These are phyloP conservation scores for Cladosporium sp. DNA, from an alignment of 2,329 filamentous ascomycete species.

Conservation along the genomic window DNA sequence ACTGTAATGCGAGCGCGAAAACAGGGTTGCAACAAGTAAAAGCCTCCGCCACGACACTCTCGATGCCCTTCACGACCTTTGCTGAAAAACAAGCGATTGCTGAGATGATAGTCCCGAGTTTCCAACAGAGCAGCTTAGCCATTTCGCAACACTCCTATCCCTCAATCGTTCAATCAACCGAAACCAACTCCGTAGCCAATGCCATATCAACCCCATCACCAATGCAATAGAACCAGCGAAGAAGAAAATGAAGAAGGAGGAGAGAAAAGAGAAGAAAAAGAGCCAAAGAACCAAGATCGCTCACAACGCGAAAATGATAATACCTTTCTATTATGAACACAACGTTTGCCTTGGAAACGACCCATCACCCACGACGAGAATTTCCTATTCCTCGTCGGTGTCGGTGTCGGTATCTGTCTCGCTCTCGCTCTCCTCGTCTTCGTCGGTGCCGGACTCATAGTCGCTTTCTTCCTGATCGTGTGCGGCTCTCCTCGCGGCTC, in stretches of 20 bases:
- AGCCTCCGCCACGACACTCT: too few relatives aligned
- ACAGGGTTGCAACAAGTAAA: neutral
- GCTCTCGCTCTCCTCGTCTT: conserved; percentile 41
- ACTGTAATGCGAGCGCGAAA: neutral
- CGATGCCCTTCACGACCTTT: too few relatives aligned
- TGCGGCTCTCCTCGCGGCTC: conserved; percentile 10
- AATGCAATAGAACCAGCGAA: neutral
- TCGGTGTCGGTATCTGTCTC: conserved; percentile 71
- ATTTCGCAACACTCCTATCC: neutral
- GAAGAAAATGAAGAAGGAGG: neutral
- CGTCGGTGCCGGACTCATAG: conserved; percentile 40
- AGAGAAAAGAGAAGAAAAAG: too few relatives aligned
- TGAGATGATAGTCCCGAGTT: neutral
- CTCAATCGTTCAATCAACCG: too few relatives aligned
- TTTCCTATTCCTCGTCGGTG: conserved; percentile 68
- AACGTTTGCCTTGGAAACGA: neutral
- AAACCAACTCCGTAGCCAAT: neutral
- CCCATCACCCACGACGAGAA: neutral
- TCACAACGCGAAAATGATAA: neutral
- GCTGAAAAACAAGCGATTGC: too few relatives aligned
- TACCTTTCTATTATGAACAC: conserved; percentile 1
- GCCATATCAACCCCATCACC: neutral
- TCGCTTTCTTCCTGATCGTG: conserved; percentile 38
- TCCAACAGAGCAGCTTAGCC: neutral
- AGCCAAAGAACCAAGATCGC: neutral